Conservation (phyloP, 345 rosid genomes). For the Bretschneidera sinensis region DNA sequence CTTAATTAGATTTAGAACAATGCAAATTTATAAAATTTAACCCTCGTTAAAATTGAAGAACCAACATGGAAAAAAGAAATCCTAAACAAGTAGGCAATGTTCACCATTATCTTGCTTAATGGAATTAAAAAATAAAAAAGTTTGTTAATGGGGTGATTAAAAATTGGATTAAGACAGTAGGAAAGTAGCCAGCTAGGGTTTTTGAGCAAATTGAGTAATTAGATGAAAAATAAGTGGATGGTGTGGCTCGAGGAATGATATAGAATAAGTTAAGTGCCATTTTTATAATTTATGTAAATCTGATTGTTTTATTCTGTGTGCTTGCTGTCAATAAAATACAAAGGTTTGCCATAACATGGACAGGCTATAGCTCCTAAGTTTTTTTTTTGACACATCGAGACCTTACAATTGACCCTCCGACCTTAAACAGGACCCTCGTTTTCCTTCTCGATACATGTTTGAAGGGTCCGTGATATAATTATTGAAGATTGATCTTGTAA, state of each 20-base stretch:
- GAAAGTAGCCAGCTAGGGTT: no score
- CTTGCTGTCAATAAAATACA: slow-evolving; percentile 3
- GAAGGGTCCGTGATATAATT: not conserved
- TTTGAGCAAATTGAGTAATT: no score
- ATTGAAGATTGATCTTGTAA: not conserved
- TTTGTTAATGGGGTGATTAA: no score
- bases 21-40: no score
- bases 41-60: no score
- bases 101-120: no score
- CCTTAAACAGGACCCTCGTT: not conserved
- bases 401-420: slow-evolving; percentile 34
- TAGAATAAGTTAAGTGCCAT: slow-evolving; percentile 19
- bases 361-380: slow-evolving; percentile 17
- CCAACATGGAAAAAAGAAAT: no score
- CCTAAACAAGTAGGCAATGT: no score
- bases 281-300: not conserved
- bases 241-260: slow-evolving; percentile 72
- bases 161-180: no score
- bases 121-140: no score
- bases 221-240: slow-evolving; percentile 18
- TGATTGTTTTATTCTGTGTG: slow-evolving; percentile 8
- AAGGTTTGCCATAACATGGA: slow-evolving; percentile 8
- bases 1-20: no score
- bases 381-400: slow-evolving; percentile 32
- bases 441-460: not conserved